Conservation (phyloP, 176 grass and related monocot species). For the Puccinellia tenuiflora region DNA sequence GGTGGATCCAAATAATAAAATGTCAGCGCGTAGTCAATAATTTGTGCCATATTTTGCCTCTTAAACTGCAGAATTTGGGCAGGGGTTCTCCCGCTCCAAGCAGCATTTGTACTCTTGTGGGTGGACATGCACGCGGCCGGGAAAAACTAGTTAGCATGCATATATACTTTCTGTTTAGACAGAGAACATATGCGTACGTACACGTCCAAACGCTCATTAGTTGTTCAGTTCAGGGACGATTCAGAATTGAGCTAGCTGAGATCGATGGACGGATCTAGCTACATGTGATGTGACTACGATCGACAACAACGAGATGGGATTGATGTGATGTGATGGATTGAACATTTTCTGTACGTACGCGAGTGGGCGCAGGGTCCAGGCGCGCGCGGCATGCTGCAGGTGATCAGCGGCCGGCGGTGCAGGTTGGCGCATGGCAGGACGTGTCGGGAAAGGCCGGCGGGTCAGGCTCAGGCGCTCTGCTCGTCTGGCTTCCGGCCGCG, state of each 20-base stretch:
- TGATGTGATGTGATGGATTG: not conserved
- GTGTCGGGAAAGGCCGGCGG: not conserved
- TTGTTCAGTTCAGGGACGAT: too few relatives aligned
- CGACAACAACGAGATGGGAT: not conserved
- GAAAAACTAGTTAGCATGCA: too few relatives aligned
- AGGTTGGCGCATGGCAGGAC: not conserved
- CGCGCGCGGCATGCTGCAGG: not conserved
- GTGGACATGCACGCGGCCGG: slow-evolving; percentile 1
- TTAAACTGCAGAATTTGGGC: too few relatives aligned
- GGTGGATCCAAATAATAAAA: too few relatives aligned
- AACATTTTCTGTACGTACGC: not conserved
- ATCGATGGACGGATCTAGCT: not conserved
- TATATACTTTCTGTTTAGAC: too few relatives aligned
- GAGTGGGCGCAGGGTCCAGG: not conserved
- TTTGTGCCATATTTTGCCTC: too few relatives aligned
- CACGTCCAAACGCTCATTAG: too few relatives aligned
- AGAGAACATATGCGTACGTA: too few relatives aligned
- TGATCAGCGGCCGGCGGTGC: not conserved
- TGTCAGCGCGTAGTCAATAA: too few relatives aligned
- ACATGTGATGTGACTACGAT: not conserved
- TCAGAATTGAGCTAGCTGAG: not conserved
- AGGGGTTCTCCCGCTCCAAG: not conserved
- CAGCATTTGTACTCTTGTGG: not conserved
- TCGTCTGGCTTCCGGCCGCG: not conserved
- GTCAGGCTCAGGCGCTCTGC: not conserved